These are phyloP conservation scores for Daldinia childiae DNA, from an alignment of 495 filamentous ascomycete species.

Conservation along the genomic window DNA sequence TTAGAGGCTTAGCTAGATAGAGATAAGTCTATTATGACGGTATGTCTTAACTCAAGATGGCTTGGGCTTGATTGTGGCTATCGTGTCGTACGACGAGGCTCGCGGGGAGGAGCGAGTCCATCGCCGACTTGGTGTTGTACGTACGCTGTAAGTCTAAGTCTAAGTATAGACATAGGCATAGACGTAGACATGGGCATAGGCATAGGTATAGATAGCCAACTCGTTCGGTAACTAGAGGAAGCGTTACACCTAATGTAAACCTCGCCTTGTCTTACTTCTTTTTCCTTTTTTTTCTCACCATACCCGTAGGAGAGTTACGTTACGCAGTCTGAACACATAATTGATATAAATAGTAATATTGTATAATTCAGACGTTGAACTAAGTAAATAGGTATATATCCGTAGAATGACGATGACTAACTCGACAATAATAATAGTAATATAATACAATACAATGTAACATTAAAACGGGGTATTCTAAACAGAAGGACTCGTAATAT, in stretches of 20 bases:
- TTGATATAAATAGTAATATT: background rate
- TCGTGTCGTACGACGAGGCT: background rate
- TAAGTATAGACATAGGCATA: no score
- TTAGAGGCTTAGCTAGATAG: no score
- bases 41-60: background rate
- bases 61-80: background rate
- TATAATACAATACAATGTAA: background rate
- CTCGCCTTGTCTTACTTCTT: background rate
- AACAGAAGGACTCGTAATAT: background rate
- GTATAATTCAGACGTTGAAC: no score
- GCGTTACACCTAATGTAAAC: background rate
- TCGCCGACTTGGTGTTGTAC: no score
- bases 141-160: no score
- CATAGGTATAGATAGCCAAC: no score
- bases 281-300: background rate
- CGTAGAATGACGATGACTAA: background rate
- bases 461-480: constrained; percentile 12
- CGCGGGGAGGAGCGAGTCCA: no score
- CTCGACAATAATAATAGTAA: background rate
- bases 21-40: background rate
- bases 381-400: background rate
- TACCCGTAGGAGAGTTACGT: background rate
- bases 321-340: no score
- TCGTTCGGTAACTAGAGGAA: no score
- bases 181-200: no score